A percentile compares a stretch with the other conserved stretches of the same genome.
Conservation (phyloP, 2,329 filamentous ascomycete genomes). For the Microcyclospora pomicola region DNA sequence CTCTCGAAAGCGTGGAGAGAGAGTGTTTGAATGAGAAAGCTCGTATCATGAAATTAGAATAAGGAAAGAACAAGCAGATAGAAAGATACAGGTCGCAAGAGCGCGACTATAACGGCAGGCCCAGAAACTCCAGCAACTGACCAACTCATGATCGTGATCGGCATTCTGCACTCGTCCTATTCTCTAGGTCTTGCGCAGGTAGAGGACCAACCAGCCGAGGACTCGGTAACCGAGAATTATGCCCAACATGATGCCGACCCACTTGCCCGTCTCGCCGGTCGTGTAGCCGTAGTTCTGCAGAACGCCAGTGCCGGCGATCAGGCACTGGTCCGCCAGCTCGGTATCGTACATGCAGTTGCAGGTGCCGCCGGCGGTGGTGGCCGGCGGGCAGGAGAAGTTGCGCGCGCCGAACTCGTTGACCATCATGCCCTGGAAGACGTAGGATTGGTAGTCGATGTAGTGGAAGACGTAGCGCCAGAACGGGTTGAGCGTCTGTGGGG, state of each 20-base stretch:
- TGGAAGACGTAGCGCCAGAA: slow-evolving; percentile 83
- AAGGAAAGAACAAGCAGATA: no score
- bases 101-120: no score
- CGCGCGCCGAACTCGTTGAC: slow-evolving; percentile 64
- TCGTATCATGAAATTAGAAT: no score
- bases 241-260: slow-evolving; percentile 63
- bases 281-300: slow-evolving; percentile 56
- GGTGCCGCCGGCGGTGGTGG: slow-evolving; percentile 22
- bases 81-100: no score
- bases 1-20: no score
- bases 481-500: slow-evolving; percentile 55
- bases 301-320: slow-evolving; percentile 58
- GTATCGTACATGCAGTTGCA: slow-evolving; percentile 62
- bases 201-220: slow-evolving; percentile 51
- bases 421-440: slow-evolving; percentile 89
- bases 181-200: slow-evolving; percentile 19
- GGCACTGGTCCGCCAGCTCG: slow-evolving; percentile 47
- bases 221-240: slow-evolving; percentile 63
- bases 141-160: no score
- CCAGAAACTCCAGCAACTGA: no score
- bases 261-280: slow-evolving; percentile 48
- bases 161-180: no score
- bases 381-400: slow-evolving; percentile 45
- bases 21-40: no score
- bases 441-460: slow-evolving; percentile 76